phyloP scores from a whole-genome alignment of 345 rosid species.

The Populus tremula region DNA sequence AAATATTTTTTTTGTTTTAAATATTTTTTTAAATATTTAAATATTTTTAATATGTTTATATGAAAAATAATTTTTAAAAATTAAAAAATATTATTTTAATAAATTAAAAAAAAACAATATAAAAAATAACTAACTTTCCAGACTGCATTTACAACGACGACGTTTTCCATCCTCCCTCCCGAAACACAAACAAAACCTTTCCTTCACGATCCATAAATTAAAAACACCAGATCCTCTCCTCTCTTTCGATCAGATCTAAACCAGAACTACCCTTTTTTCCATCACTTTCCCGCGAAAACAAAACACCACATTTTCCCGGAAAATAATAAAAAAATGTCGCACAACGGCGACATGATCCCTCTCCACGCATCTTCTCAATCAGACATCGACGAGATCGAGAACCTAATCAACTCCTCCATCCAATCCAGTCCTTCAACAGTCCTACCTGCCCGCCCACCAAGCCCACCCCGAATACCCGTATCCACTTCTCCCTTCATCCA shows the following conservation, averaged over 20 bases:
- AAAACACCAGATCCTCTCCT: not conserved
- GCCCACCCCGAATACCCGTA: slow-evolving; percentile 83
- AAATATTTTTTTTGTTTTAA: too few relatives aligned
- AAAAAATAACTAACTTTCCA: too few relatives aligned
- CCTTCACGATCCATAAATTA: not conserved
- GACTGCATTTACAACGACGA: too few relatives aligned
- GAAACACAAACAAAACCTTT: not conserved
- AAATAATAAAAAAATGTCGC: slow-evolving; percentile 49
- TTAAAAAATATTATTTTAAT: too few relatives aligned
- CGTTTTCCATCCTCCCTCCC: not conserved
- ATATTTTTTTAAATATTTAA: too few relatives aligned
- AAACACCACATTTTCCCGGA: not conserved
- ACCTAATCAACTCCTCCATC: slow-evolving; percentile 73
- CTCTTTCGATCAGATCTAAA: not conserved
- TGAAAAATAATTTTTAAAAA: too few relatives aligned
- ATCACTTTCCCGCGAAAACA: slow-evolving; percentile 18
- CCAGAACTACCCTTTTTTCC: not conserved
- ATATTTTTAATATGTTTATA: too few relatives aligned
- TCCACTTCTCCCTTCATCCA: slow-evolving; percentile 65
- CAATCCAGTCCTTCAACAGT: slow-evolving; percentile 71
- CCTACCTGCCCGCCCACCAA: slow-evolving; percentile 77
- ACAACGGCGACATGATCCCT: slow-evolving; percentile 74
- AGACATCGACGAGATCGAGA: slow-evolving; percentile 99
- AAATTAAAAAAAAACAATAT: too few relatives aligned
- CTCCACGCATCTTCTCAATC: slow-evolving; percentile 85